A percentile compares a stretch with the other conserved stretches of the same genome.
These are phyloP conservation scores for Epichloe coenophiala DNA, from an alignment of 2,329 filamentous ascomycete species.

Conservation along the genomic window DNA sequence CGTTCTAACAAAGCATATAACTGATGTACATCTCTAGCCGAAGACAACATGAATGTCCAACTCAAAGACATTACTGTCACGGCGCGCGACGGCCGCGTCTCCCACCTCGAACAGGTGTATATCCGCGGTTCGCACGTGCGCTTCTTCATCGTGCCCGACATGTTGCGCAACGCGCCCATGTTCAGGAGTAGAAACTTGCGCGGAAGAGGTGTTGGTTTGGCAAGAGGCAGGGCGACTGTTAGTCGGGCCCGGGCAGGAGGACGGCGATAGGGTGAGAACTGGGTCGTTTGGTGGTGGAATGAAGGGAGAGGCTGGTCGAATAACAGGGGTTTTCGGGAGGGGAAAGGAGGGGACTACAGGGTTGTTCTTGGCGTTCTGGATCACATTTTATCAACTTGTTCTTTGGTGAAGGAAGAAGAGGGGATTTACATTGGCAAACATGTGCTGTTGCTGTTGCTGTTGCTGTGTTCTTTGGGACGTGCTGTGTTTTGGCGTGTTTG, in stretches of 20 bases:
- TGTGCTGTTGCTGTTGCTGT: too few relatives aligned
- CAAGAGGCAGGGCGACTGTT: slow-evolving; percentile 88
- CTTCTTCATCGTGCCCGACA: slow-evolving; percentile 98
- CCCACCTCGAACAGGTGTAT: slow-evolving; percentile 95
- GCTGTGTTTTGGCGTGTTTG: too few relatives aligned
- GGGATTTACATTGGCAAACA: too few relatives aligned
- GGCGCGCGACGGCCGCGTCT: slow-evolving; percentile 91
- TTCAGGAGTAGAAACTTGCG: slow-evolving; percentile 85
- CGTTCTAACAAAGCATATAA: background rate
- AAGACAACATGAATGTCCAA: slow-evolving; percentile 99
- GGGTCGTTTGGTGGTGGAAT: background rate
- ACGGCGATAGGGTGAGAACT: slow-evolving; percentile 18
- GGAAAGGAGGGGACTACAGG: too few relatives aligned
- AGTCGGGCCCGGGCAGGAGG: slow-evolving; percentile 69
- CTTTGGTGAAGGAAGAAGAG: too few relatives aligned
- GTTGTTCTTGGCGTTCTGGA: too few relatives aligned
- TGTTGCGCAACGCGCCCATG: slow-evolving; percentile 97
- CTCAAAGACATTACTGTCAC: slow-evolving; percentile 98
- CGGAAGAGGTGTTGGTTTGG: slow-evolving; percentile 88
- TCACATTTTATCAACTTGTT: too few relatives aligned
- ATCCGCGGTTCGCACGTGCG: slow-evolving; percentile 94
- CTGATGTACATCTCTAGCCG: slow-evolving; percentile 41
- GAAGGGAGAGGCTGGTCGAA: too few relatives aligned
- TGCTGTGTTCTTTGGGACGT: too few relatives aligned
- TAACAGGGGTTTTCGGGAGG: too few relatives aligned